Evolutionary conservation across 257 asterid species (phyloP).

Genomic region (Solanum neorickii): DNA sequence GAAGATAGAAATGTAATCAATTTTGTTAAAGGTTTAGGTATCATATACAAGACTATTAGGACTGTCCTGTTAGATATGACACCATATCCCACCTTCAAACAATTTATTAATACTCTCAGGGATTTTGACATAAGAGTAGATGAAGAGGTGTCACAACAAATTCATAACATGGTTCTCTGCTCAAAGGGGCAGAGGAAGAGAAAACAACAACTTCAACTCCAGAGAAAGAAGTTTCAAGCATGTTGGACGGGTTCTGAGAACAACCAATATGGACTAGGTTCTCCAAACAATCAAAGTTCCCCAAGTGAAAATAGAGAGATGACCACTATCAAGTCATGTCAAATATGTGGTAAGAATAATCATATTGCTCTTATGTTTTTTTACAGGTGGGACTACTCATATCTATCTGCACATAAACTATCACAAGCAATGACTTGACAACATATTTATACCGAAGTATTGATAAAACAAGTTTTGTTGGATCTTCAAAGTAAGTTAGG

Average conservation of each 20-base stretch:
- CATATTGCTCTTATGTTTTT: background rate
- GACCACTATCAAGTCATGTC: no score
- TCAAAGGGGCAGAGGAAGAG: background rate
- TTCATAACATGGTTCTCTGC: background rate
- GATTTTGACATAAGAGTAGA: background rate
- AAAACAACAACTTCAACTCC: background rate
- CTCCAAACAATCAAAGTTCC: background rate
- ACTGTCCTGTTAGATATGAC: background rate
- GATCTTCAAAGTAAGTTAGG: background rate
- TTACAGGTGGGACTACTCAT: background rate
- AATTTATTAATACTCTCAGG: background rate
- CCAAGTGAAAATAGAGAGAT: background rate
- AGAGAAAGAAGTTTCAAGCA: background rate
- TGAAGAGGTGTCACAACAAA: background rate
- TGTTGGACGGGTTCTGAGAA: background rate
- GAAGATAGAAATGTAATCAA: background rate
- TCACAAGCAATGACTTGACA: background rate
- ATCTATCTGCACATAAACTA: background rate
- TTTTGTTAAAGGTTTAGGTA: background rate
- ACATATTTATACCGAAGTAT: no score
- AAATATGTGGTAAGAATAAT: background rate
- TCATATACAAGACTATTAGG: background rate
- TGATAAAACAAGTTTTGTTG: background rate
- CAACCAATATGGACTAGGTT: background rate
- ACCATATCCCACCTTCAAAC: background rate